Base-by-base conservation (phyloP, 1,284 basidiomycete genomes). In the Moesziomyces sp. region DNA sequence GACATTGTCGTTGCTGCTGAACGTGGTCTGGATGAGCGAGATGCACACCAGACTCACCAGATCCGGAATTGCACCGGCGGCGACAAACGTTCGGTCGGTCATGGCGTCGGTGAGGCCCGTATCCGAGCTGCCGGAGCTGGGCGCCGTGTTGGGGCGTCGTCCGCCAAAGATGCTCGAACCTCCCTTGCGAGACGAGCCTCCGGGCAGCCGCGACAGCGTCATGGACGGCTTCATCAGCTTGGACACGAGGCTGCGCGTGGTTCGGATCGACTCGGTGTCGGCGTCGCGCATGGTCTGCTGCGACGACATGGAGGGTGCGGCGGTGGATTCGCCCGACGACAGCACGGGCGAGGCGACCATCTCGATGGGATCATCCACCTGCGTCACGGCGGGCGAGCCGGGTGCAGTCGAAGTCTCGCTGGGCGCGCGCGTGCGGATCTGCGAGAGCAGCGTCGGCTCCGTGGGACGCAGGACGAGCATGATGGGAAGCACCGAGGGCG, bases 11-110 rank as follows among this genome's bases (percentile, higher is more conserved):
- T 67, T 72, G 54, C 66, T 75, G 72, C 74, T 75, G 64, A 75
- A 79, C 11, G 74, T 74, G 16, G 74, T 77, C 55, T 81, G 79
- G n/a, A 81, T 59, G 35, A 81, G 47, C 46, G 73, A 74, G 30
- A 81, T 60, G 52, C 78, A 74, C 42, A 81, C 74, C 56, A 81
- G 49, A 40, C 67, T 67, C 13, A 75, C 56, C 28, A 81, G 60
- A 55, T 79, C 73, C n/a, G 67, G 62, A 3, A 71, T 23, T 0
- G 67, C 69, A 13, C 66, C 70, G 8, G 53, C 56, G 1, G 62
- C 46, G 9, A 61, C 56, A 56, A 58, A 70, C 5, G 74, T 69
- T 16, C 67, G 59, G 14, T 67, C 63, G n/a, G 74, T 71, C 60
- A 58, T 53, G 19, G 66, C 58, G 28, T 61, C 58, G 13, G 74